Percentiles rank a stretch among this genome's conserved stretches.
phyloP scores from a whole-genome alignment of 1,139 yeast species.

The Nakaseomyces glabratus region DNA sequence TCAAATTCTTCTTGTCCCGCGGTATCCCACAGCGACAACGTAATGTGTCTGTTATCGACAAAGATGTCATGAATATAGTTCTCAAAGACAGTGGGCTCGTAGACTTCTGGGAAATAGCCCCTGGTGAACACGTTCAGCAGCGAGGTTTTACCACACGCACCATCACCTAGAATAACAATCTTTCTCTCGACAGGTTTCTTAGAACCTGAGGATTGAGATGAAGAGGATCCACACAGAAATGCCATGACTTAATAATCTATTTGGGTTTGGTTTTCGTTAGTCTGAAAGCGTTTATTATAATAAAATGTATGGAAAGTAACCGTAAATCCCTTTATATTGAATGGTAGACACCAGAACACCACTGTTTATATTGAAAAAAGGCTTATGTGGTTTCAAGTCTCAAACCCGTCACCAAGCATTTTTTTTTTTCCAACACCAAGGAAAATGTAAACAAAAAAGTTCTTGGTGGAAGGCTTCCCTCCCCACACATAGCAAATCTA shows the following conservation, averaged over 20 bases:
- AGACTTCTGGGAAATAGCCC: constrained; percentile 96
- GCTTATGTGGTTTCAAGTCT: too few relatives aligned
- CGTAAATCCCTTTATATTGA: too few relatives aligned
- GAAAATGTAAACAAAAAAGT: neutral
- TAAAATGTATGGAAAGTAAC: too few relatives aligned
- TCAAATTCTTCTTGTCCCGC: constrained; percentile 99
- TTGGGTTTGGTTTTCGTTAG: too few relatives aligned
- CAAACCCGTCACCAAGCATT: too few relatives aligned
- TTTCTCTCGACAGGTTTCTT: constrained; percentile 60
- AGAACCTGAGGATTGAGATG: constrained; percentile 15
- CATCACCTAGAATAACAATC: constrained; percentile 93
- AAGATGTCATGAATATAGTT: constrained; percentile 96
- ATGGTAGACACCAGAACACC: too few relatives aligned
- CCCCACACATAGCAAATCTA: too few relatives aligned
- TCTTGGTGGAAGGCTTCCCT: too few relatives aligned
- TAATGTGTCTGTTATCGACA: constrained; percentile 89
- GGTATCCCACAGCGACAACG: constrained; percentile 93
- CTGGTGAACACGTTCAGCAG: constrained; percentile 89
- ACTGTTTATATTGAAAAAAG: too few relatives aligned
- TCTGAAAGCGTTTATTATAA: too few relatives aligned
- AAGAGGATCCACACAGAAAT: constrained; percentile 27
- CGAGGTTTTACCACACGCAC: constrained; percentile 94
- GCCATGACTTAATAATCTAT: constrained; percentile 16
- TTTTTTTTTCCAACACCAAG: neutral
- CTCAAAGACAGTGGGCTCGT: constrained; percentile 97